These are phyloP conservation scores for Backusella luteola DNA, from an alignment of 192 early-diverging fungal species.

Conservation along the genomic window DNA sequence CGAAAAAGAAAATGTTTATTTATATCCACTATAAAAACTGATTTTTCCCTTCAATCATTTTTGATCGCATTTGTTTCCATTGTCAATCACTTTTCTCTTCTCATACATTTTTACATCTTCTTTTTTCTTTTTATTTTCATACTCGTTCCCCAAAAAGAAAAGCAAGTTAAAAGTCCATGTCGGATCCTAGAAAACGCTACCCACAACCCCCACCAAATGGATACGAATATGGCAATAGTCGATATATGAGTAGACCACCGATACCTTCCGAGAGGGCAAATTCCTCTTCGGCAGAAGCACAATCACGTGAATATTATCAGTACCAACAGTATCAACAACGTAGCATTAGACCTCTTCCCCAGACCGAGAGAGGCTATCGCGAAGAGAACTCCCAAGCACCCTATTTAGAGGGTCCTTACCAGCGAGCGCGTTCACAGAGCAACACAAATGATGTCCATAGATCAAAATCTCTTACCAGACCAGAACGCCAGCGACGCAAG, in stretches of 20 bases:
- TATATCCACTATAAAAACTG: neutral
- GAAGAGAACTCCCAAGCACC: neutral
- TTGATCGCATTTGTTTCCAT: neutral
- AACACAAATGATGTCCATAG: neutral
- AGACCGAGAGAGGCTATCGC: neutral
- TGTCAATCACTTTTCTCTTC: neutral
- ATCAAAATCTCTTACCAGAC: constrained; percentile 36
- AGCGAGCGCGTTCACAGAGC: neutral
- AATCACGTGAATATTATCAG: neutral
- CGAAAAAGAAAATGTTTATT: neutral
- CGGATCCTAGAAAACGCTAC: neutral
- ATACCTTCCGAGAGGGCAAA: neutral
- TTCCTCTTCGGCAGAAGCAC: neutral
- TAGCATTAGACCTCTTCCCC: neutral
- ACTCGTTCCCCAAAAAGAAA: neutral
- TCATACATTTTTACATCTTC: neutral
- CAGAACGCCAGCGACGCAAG: constrained; percentile 44
- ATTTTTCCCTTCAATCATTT: neutral
- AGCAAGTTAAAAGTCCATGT: neutral
- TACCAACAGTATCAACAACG: neutral
- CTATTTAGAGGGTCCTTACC: neutral
- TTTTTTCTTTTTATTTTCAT: neutral
- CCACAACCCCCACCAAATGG: neutral
- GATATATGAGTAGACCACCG: neutral
- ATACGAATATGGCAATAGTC: neutral